Base-by-base conservation (phyloP, 371 early-diverging fungal species). In the Caulochytrium protostelioides region DNA sequence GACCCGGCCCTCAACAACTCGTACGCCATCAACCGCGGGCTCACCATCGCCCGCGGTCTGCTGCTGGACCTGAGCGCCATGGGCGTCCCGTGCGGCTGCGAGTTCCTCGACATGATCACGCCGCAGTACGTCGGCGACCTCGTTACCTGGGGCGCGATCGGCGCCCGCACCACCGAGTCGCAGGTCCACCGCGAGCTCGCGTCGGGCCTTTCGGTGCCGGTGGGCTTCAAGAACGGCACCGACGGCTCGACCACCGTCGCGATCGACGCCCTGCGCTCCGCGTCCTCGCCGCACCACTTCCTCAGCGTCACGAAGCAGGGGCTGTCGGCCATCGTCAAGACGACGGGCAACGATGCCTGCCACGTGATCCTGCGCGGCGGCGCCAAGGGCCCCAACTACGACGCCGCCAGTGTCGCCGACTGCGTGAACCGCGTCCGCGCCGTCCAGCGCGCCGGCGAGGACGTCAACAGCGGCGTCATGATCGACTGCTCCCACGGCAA, bases 161-260 rank as follows among this genome's bases (percentile, higher is more conserved):
- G 62, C 23, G 62, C n/a, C 0, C 66, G 92, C 38, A 90, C 91
- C 4, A 89, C 8, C 1, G 56, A 56, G 37, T 54, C 52, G 2
- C 57, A 59, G 29, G 62, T 89, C 20, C 92, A 91, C 51, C 74
- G 92, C 38, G 92, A 91, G 51, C 65, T 91, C 30, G 82, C 89
- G 18, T 76, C 77, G 6, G 92, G 92, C 24, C 70, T 87, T 6
- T 84, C 85, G 19, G 76, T 81, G 49, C 84, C 92, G 6, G 84
- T 91, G 14, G 92, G 92, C 14, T 90, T 90, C 72, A 91, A 89
- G 55, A 87, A 87, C 44, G 89, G 89, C 26, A 74, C 72, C 22
- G 85, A 89, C 40, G 92, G 92, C 28, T 83, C 76, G 40, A 71
- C 81, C 17, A 49, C 58, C 17, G 72, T 91, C 13, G 89, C 90